A percentile compares a stretch with the other conserved stretches of the same genome.
Conservation (phyloP, 2,329 filamentous ascomycete genomes). For the Acrocalymma vagum region DNA sequence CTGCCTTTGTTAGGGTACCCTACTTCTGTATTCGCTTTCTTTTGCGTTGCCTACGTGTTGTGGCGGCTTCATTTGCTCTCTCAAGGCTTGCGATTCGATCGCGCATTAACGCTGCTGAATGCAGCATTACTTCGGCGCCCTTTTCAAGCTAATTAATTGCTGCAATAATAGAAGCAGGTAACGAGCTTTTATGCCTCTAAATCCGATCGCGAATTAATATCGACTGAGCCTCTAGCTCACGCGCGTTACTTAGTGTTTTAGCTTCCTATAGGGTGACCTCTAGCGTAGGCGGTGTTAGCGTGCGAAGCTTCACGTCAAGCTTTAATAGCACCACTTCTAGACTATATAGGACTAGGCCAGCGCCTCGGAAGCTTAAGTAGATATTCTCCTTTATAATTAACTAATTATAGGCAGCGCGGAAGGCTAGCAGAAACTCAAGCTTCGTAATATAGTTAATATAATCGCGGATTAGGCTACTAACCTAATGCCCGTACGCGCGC, state of each 20-base stretch:
- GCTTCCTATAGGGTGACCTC: slow-evolving; percentile 8
- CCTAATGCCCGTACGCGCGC: slow-evolving; percentile 33
- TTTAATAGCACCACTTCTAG: slow-evolving; percentile 38
- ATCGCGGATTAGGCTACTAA: slow-evolving; percentile 33
- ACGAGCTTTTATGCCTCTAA: slow-evolving; percentile 10
- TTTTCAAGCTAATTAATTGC: slow-evolving; percentile 10
- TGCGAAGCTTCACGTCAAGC: slow-evolving; percentile 29
- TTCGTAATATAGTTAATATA: slow-evolving; percentile 37
- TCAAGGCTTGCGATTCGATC: no score
- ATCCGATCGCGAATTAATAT: slow-evolving; percentile 7
- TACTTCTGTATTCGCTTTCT: slow-evolving; percentile 16
- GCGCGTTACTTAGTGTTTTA: slow-evolving; percentile 11
- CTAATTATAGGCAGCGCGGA: slow-evolving; percentile 26
- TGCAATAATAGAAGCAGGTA: slow-evolving; percentile 11
- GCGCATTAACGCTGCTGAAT: not conserved
- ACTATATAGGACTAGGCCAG: slow-evolving; percentile 40
- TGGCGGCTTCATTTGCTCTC: slow-evolving; percentile 12
- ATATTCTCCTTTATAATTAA: slow-evolving; percentile 36
- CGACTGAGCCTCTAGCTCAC: slow-evolving; percentile 15
- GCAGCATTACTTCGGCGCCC: slow-evolving; percentile 8
- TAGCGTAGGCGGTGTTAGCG: slow-evolving; percentile 4
- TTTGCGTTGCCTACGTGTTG: slow-evolving; percentile 11
- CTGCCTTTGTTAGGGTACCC: slow-evolving; percentile 17
- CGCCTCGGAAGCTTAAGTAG: slow-evolving; percentile 31
- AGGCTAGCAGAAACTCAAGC: slow-evolving; percentile 17